Evolutionary conservation across 495 filamentous ascomycete genomes (phyloP).

Genomic region (Aspergillus ostianus): DNA sequence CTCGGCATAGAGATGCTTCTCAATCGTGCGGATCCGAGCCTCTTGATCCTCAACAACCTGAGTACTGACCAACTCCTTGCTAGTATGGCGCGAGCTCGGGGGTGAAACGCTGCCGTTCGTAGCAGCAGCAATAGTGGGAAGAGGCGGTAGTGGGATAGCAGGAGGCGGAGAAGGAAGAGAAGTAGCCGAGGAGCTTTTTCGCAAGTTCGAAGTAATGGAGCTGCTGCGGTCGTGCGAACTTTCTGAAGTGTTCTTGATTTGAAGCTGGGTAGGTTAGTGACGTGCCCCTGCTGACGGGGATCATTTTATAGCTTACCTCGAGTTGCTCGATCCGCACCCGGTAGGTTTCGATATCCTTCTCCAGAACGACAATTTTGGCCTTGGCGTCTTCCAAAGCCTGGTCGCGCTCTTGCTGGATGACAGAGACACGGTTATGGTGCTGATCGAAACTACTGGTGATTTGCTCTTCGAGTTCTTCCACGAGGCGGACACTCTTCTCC

Average conservation of each 20-base stretch:
- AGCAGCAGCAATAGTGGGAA: slow-evolving; percentile 42
- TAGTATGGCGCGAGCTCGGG: slow-evolving; percentile 62
- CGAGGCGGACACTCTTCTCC: slow-evolving; percentile 81
- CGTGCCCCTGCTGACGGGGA: not conserved
- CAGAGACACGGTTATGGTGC: slow-evolving; percentile 79
- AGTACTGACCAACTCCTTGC: slow-evolving; percentile 73
- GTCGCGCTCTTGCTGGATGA: slow-evolving; percentile 57
- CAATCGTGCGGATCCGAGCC: slow-evolving; percentile 88
- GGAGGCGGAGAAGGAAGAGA: slow-evolving; percentile 93
- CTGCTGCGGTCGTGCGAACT: slow-evolving; percentile 64
- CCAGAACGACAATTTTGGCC: slow-evolving; percentile 41
- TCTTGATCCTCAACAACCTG: slow-evolving; percentile 83
- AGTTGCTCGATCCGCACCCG: slow-evolving; percentile 50
- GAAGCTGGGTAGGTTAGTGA: slow-evolving; percentile 33
- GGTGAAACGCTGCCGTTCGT: slow-evolving; percentile 44
- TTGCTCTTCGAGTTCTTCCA: slow-evolving; percentile 96
- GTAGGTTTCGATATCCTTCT: slow-evolving; percentile 54
- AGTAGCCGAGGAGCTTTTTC: slow-evolving; percentile 78
- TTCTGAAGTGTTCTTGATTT: slow-evolving; percentile 45
- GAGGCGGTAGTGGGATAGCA: slow-evolving; percentile 81
- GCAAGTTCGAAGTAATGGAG: slow-evolving; percentile 73
- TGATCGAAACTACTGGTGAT: slow-evolving; percentile 93
- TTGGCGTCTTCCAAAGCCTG: slow-evolving; percentile 50
- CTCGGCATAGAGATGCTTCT: slow-evolving; percentile 94
- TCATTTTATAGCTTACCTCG: slow-evolving; percentile 33